A percentile compares a stretch with the other conserved stretches of the same genome.
Conservation (phyloP, 306 rosid genomes). For the Abrus pulchellus region DNA sequence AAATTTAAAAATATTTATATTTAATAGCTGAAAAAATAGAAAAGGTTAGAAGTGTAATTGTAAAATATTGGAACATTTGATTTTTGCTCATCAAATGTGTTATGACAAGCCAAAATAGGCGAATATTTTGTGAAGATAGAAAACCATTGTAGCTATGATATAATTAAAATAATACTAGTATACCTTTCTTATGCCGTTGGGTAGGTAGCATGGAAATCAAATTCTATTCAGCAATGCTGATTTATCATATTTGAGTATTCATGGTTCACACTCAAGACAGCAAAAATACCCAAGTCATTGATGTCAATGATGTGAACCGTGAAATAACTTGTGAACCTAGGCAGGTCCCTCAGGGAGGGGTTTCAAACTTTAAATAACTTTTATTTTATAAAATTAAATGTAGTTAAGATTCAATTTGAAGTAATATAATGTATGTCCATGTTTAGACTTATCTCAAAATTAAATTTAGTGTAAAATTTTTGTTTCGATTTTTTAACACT, state of each 20-base stretch:
- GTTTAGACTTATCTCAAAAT: no score
- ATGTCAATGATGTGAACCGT: slow-evolving; percentile 30
- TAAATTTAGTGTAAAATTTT: neutral
- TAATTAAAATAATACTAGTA: neutral
- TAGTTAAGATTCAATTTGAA: no score
- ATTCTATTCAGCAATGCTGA: slow-evolving; percentile 19
- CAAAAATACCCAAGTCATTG: slow-evolving; percentile 5
- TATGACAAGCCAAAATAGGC: slow-evolving; percentile 7
- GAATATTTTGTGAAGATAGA: slow-evolving; percentile 6
- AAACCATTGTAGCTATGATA: neutral
- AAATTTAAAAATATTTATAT: neutral
- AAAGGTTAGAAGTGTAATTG: slow-evolving; percentile 8
- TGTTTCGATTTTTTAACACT: neutral
- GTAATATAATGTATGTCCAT: no score
- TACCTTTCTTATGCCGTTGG: neutral
- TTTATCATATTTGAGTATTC: neutral
- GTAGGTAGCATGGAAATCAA: neutral
- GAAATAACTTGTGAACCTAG: slow-evolving; percentile 26
- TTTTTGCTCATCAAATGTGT: neutral
- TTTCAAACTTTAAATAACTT: no score
- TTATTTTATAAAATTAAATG: no score
- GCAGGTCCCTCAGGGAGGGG: neutral
- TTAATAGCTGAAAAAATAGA: neutral
- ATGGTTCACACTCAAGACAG: neutral
- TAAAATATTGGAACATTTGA: slow-evolving; percentile 2